Evolutionary conservation across 148 eudicot species (phyloP), one percentile per base, ranked within the genome.

Genomic region (Oxyria digyna): DNA sequence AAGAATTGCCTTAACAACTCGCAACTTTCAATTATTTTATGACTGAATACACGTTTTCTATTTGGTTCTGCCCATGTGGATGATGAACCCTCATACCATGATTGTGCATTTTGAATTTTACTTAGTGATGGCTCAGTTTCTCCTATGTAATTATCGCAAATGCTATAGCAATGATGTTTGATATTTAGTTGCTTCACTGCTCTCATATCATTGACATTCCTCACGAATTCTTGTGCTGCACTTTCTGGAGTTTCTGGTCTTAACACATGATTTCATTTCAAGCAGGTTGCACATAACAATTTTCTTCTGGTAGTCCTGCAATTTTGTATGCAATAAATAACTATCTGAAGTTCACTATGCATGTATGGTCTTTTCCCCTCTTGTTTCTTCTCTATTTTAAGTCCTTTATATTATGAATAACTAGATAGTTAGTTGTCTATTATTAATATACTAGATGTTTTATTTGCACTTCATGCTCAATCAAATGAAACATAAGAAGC

Each of bases 271-370:
- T 38, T 8, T 75, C n/a, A 40, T 67, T 74, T 71, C 20, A 20
- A 82, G 89, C 86, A 91, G 97, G 97, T 96, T 75, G 97, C 97
- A 72, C 97, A 96, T 75, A 87, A 71, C 79, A 91, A 91, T 78
- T 81, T 74, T 45, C 97, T 91, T 73, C 87, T 89, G 63, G 96
- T 91, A 35, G 86, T 89, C 91, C 91, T 67, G 89, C 87, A 12
- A 62, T 83, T 77, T 75, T 85, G 21, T 87, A 87, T 77, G 96
- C 97, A 40, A 81, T 91, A 65, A 91, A 88, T 78, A 91, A 91
- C 79, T 88, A 91, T 83, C 84, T 91, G 64, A 91, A 91, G 90
- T 91, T 91, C 74, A 83, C 70, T 72, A 88, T 88, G 95, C 95
- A 88, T 90, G 95, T 88, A 81, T 29, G 42, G 8, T 59, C 27